A percentile compares a stretch with the other conserved stretches of the same genome.
Conservation (phyloP, 1,284 basidiomycete genomes). For the Filobasidium uniguttulatum region DNA sequence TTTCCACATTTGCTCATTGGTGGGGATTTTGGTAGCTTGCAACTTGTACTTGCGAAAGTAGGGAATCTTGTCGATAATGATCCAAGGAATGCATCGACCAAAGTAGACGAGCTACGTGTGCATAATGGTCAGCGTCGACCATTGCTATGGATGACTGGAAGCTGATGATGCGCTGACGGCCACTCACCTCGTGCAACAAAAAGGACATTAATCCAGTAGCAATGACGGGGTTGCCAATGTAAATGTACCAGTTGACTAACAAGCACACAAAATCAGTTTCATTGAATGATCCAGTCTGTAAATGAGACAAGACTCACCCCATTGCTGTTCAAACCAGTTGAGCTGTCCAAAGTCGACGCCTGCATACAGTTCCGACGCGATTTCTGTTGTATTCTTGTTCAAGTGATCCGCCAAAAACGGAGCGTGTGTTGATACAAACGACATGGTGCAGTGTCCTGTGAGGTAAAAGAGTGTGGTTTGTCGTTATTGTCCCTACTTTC, state of each 20-base stretch:
- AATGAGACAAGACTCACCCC: conserved; percentile 41
- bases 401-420: conserved; percentile 3
- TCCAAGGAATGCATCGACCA: conserved; percentile 87
- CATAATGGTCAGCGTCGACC: background rate
- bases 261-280: background rate
- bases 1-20: conserved; percentile 76
- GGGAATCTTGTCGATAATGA: conserved; percentile 85
- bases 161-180: background rate
- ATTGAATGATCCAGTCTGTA: background rate
- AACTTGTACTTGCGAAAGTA: conserved; percentile 93
- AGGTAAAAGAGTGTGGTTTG: too few relatives aligned
- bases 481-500: too few relatives aligned
- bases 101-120: conserved; percentile 77
- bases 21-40: conserved; percentile 71
- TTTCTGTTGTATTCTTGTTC: background rate
- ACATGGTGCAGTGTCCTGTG: background rate
- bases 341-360: conserved; percentile 50
- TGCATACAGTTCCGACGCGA: conserved; percentile 29
- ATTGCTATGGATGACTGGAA: background rate
- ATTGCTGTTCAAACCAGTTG: conserved; percentile 60
- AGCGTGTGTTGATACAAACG: conserved; percentile 1
- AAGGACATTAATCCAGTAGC: conserved; percentile 93
- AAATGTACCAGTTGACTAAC: conserved; percentile 55
- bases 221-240: conserved; percentile 76
- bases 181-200: conserved; percentile 73